Evolutionary conservation across 1,284 basidiomycete genomes (phyloP).

Genomic region (Austropuccinia psidii): DNA sequence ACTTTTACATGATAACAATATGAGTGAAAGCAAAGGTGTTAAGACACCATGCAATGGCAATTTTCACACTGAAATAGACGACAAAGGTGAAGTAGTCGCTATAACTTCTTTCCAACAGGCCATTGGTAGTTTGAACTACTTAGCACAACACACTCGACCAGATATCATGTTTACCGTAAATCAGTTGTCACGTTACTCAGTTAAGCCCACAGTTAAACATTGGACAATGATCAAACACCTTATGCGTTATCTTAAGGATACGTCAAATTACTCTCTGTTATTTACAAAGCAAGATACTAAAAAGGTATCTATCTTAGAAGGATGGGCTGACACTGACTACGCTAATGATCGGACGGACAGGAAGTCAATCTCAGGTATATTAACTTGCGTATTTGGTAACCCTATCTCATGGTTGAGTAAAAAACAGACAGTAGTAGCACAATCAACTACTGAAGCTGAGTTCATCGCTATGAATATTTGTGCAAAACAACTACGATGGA

Average conservation of each 20-base stretch:
- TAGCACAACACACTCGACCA: background rate
- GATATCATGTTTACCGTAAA: background rate
- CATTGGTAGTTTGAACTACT: background rate
- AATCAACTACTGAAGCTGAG: slow-evolving; percentile 1
- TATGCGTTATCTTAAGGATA: background rate
- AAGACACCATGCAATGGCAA: no score
- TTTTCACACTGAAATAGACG: no score
- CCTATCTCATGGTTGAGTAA: background rate
- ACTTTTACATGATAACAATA: no score
- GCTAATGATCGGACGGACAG: background rate
- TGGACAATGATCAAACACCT: background rate
- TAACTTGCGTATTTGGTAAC: background rate
- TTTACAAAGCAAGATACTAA: background rate
- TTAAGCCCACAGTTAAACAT: background rate
- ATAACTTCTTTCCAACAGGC: no score
- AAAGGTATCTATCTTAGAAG: background rate
- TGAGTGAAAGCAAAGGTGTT: no score
- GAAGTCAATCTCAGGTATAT: background rate
- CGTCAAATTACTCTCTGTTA: background rate
- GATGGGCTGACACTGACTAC: slow-evolving; percentile 1
- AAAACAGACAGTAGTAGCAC: background rate
- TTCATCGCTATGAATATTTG: background rate
- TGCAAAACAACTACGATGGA: slow-evolving; percentile 7
- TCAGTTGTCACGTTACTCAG: background rate
- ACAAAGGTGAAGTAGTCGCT: no score